These are phyloP conservation scores for Talaromyces amestolkiae DNA, from an alignment of 2,329 filamentous ascomycete genomes.

Conservation along the genomic window DNA sequence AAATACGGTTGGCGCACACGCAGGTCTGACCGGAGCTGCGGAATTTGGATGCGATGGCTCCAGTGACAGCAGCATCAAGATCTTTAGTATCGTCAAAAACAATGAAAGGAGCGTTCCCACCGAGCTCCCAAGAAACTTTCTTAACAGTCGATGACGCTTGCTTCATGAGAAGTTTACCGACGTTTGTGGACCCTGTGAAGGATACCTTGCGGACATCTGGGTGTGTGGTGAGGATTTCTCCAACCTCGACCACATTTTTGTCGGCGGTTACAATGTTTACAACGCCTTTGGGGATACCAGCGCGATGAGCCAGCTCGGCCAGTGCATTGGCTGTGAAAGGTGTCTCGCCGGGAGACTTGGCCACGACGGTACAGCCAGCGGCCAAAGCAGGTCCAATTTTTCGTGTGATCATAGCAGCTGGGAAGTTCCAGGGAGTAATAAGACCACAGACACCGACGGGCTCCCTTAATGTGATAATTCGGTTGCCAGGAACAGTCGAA, in stretches of 20 bases:
- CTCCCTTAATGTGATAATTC: conserved; percentile 63
- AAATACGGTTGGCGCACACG: conserved; percentile 68
- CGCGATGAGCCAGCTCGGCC: conserved; percentile 79
- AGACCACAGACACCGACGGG: conserved; percentile 66
- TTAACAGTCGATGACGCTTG: conserved; percentile 82
- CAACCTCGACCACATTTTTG: conserved; percentile 76
- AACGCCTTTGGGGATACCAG: conserved; percentile 85
- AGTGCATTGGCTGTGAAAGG: conserved; percentile 86
- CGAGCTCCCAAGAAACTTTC: conserved; percentile 84
- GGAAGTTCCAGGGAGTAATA: conserved; percentile 68
- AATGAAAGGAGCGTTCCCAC: conserved; percentile 93
- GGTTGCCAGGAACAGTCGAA: conserved; percentile 57
- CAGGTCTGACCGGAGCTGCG: conserved; percentile 93
- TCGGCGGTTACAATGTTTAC: conserved; percentile 83
- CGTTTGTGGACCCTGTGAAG: conserved; percentile 75
- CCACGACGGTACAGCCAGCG: conserved; percentile 91
- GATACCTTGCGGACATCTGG: conserved; percentile 82
- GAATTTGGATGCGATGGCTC: conserved; percentile 86
- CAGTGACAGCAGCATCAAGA: conserved; percentile 76
- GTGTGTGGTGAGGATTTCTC: conserved; percentile 71
- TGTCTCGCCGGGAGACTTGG: conserved; percentile 88
- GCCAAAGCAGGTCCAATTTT: conserved; percentile 65
- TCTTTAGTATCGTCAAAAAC: conserved; percentile 90
- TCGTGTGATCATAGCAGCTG: conserved; percentile 53
- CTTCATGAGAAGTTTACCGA: conserved; percentile 79